phyloP scores from a whole-genome alignment of 192 early-diverging fungal species.

The Lobosporangium transversale region DNA sequence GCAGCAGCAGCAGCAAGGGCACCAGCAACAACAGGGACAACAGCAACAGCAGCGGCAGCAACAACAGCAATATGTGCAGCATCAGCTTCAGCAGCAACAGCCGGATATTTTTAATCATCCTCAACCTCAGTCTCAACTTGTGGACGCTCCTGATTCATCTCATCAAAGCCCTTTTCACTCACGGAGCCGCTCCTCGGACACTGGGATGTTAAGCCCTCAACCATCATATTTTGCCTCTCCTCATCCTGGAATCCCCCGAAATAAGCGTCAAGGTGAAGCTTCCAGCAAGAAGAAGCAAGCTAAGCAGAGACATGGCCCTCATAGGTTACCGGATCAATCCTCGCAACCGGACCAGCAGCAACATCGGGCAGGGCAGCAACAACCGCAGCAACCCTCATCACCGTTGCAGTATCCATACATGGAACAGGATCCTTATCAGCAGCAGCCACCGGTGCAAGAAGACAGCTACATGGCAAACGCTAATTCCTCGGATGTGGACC shows the following conservation, averaged over 20 bases:
- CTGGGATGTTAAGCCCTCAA: slow-evolving; percentile 7
- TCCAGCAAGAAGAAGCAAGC: slow-evolving; percentile 9
- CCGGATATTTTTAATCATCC: slow-evolving; percentile 1
- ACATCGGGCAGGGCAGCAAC: not conserved
- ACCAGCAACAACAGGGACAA: slow-evolving; percentile 15
- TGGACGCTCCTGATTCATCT: not conserved
- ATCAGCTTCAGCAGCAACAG: slow-evolving; percentile 5
- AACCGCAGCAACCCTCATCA: slow-evolving; percentile 7
- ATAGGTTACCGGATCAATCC: not conserved
- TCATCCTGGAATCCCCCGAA: slow-evolving; percentile 8
- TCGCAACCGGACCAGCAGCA: slow-evolving; percentile 9
- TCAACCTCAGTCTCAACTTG: not conserved
- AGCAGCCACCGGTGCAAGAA: slow-evolving; percentile 7
- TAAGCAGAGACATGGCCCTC: slow-evolving; percentile 10
- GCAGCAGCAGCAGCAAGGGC: slow-evolving; percentile 32
- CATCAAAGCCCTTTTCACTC: not conserved
- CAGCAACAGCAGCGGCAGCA: slow-evolving; percentile 15
- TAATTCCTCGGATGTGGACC: slow-evolving; percentile 4
- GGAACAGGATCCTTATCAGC: slow-evolving; percentile 1
- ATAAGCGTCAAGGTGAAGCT: slow-evolving; percentile 17
- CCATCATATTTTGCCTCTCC: slow-evolving; percentile 5
- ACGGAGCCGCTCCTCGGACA: slow-evolving; percentile 1
- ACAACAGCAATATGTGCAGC: slow-evolving; percentile 26
- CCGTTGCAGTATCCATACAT: no score
- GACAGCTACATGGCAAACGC: slow-evolving; percentile 36